Base-by-base conservation (phyloP, 345 rosid species). In the Acer yangbiense region DNA sequence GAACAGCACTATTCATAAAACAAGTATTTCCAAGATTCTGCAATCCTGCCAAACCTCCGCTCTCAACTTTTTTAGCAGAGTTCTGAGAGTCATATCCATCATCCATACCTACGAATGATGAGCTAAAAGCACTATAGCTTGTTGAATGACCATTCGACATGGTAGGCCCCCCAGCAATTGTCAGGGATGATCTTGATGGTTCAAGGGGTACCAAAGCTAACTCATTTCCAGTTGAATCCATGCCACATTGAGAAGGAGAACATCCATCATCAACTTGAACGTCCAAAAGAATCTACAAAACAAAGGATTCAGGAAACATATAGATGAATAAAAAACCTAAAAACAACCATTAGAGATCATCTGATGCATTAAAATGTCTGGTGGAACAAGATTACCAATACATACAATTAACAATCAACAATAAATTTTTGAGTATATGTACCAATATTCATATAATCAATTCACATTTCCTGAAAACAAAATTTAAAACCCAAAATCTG, bases 11-110 rank as follows among this genome's bases (percentile, higher is more conserved):
- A 78, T 93, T 93, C 99, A 95, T 93, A 82, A 95, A 95, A 82
- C 99, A 95, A 74, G 98, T 95, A 75, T 95, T 95, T 72, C 99
- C 99, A 83, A 95, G 84, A 81, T 95, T 95, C 77, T 93, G 98
- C 82, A 95, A 83, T 76, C 99, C 99, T 75, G 92, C 91, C 81
- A 93, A 83, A 82, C 99, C 99, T 63, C 89, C 89, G 76, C 58
- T 84, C 81, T 90, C 96, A 50, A 77, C 88, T 83, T 84, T 92
- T 83, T 74, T 87, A 63, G 41, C 75, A 77, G 88, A 78, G 80
- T 66, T 82, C 27, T 82, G 72, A 10, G 82, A 78, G 79, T 85
- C 89, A 65, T 78, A 80, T 41, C 78, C 84, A 77, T 90, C 86
- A 77, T 87, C 88, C 68, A 65, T 72, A 35, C 73, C 87, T 20